Evolutionary conservation across 1,139 yeast species (phyloP).

Genomic region (Magnusiomyces suaveolens): DNA sequence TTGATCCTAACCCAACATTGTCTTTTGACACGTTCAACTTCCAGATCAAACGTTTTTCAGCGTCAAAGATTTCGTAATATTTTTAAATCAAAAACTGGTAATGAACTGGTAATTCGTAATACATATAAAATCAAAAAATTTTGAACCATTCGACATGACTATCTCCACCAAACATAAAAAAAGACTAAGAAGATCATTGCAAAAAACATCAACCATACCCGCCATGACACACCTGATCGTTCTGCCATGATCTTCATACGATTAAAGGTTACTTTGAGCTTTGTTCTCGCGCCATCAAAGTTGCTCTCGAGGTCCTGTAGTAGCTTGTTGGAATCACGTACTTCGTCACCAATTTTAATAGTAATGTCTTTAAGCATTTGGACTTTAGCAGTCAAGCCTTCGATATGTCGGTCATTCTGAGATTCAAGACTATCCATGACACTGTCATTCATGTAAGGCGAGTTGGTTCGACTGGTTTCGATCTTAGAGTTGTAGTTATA

Average conservation of each 20-base stretch:
- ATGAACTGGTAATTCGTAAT: too few relatives aligned
- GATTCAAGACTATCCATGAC: slow-evolving; percentile 55
- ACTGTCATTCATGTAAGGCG: slow-evolving; percentile 36
- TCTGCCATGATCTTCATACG: slow-evolving; percentile 77
- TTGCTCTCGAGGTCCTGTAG: slow-evolving; percentile 47
- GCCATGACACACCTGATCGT: slow-evolving; percentile 70
- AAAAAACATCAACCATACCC: slow-evolving; percentile 67
- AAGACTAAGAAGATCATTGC: slow-evolving; percentile 53
- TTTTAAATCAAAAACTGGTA: too few relatives aligned
- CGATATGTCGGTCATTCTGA: slow-evolving; percentile 72
- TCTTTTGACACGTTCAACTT: too few relatives aligned
- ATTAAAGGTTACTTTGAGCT: slow-evolving; percentile 55
- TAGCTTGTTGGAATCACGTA: slow-evolving; percentile 58
- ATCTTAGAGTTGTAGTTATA: not conserved
- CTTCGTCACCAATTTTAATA: slow-evolving; percentile 72
- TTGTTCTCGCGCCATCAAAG: slow-evolving; percentile 40
- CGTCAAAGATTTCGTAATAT: too few relatives aligned
- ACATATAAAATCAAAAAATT: too few relatives aligned
- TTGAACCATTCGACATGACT: too few relatives aligned
- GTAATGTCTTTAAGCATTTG: slow-evolving; percentile 63
- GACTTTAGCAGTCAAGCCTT: slow-evolving; percentile 60
- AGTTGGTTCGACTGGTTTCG: slow-evolving; percentile 21
- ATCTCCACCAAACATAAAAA: slow-evolving; percentile 65
- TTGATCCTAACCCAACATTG: too few relatives aligned
- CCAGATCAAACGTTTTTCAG: too few relatives aligned